Base-by-base conservation (phyloP, 2,329 filamentous ascomycete species). In the Calonectria naviculata region DNA sequence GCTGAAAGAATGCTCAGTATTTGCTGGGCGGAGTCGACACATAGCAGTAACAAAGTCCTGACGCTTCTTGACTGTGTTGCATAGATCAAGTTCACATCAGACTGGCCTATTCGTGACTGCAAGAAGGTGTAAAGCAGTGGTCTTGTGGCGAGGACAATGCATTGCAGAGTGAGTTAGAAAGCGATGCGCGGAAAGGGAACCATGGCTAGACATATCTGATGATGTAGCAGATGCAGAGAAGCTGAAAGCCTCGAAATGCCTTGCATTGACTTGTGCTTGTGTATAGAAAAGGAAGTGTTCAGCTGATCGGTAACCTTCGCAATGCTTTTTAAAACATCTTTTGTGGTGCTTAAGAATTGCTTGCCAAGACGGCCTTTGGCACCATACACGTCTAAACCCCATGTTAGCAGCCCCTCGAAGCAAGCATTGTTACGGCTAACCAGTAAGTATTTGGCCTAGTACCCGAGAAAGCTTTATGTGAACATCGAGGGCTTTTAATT, bases 1-100 rank as follows among this genome's bases (percentile, higher is more conserved):
- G 78, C 80, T 44, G 79, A 78, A 0, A 87, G 81, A 13, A 87
- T 81, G 1, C 79, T 70, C n/a, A 79, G 67, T 67, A 66, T 76
- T 67, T 76, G 71, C 15, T 77, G 73, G 9, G 76, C 75, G 9
- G 78, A 78, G n/a, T 79, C 78, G 47, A 80, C 67, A 56, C 77
- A 76, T 69, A 78, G 73, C 49, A 73, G 71, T n/a, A 79, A 58
- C 8, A 80, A 60, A 24, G 74, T 77, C 12, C 73, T 65, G 5
- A 78, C 67, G 13, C 71, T 78, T 44, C 66, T 47, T 13, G 74
- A 73, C 21, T 26, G 34, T 28, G 15, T 29, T 34, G 29, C 26
- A n/a, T 29, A 17, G 29, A 31, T n/a, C 15, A 17, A n/a, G 26
- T 34, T 29, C 6, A 34, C 6, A n/a, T 34, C 47, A 4, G 47